phyloP scores from a whole-genome alignment of 1,284 basidiomycete genomes.

The Tranzscheliella williamsii region DNA sequence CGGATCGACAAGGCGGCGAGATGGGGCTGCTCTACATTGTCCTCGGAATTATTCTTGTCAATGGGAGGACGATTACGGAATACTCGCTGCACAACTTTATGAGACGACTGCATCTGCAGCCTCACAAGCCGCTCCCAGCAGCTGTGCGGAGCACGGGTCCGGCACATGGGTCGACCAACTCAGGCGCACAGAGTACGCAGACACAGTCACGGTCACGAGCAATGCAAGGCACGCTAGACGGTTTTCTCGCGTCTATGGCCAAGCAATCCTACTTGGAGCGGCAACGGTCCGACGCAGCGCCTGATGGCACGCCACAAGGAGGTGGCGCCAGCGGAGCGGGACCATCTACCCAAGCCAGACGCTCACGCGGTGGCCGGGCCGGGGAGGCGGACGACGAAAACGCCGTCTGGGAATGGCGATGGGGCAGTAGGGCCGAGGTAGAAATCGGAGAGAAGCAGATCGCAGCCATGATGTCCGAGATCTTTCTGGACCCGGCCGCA shows the following conservation, averaged over 20 bases:
- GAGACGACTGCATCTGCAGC: slow-evolving; percentile 16
- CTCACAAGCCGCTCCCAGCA: slow-evolving; percentile 14
- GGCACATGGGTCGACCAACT: slow-evolving; percentile 1
- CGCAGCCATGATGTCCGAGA: slow-evolving; percentile 46
- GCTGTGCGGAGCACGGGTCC: slow-evolving; percentile 23
- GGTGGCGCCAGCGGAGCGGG: neutral
- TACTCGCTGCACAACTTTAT: slow-evolving; percentile 25
- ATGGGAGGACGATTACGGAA: slow-evolving; percentile 55
- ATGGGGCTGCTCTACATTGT: slow-evolving; percentile 57
- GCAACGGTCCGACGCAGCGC: slow-evolving; percentile 17
- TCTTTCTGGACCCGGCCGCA: slow-evolving; percentile 36
- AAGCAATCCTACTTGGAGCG: slow-evolving; percentile 57
- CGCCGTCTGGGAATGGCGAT: slow-evolving; percentile 54
- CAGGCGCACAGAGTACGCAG: slow-evolving; percentile 26
- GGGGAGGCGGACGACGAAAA: slow-evolving; percentile 29
- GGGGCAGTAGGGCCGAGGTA: slow-evolving; percentile 57
- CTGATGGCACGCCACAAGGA: neutral
- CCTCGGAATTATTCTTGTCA: slow-evolving; percentile 58
- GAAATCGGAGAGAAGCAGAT: slow-evolving; percentile 57
- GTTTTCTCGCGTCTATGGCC: slow-evolving; percentile 33
- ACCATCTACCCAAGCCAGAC: slow-evolving; percentile 8
- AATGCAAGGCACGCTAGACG: slow-evolving; percentile 32
- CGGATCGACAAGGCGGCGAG: slow-evolving; percentile 41
- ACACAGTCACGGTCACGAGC: slow-evolving; percentile 20
- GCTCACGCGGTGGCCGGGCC: slow-evolving; percentile 4